These are phyloP conservation scores for Coemansia sp. DNA, from an alignment of 192 early-diverging fungal genomes.

Conservation along the genomic window DNA sequence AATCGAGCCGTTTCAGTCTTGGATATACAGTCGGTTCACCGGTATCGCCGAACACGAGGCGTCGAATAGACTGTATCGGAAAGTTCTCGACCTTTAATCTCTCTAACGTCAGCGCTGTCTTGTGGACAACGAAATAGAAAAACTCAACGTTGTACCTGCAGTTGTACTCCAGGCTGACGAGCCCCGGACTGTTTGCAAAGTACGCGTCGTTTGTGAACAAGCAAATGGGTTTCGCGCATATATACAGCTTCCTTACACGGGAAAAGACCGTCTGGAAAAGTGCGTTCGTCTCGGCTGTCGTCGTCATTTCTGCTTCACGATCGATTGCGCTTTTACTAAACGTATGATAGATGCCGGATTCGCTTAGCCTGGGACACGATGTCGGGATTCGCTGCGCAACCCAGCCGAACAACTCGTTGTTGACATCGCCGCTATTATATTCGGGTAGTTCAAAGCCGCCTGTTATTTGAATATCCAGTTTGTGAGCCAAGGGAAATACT, in stretches of 20 bases:
- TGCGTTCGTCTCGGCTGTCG: neutral
- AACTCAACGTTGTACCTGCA: neutral
- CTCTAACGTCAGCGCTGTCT: neutral
- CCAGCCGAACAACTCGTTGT: neutral
- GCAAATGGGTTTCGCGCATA: neutral
- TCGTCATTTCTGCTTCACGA: neutral
- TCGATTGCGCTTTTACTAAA: neutral
- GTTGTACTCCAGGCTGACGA: neutral
- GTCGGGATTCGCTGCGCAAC: neutral
- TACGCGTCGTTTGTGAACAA: neutral
- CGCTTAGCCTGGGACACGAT: neutral
- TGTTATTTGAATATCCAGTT: neutral
- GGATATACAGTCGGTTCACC: neutral
- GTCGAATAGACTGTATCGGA: neutral
- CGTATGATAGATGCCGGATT: neutral
- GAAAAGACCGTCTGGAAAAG: too few relatives aligned
- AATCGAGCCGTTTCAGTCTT: neutral
- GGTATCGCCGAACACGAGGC: neutral
- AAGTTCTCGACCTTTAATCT: neutral
- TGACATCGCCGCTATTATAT: neutral
- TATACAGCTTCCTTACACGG: neutral
- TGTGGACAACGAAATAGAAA: neutral
- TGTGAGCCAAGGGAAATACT: neutral
- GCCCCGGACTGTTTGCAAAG: neutral
- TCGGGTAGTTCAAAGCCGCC: neutral